phyloP scores from a whole-genome alignment of 2,329 filamentous ascomycete species.

The Diaporthe amygdali region DNA sequence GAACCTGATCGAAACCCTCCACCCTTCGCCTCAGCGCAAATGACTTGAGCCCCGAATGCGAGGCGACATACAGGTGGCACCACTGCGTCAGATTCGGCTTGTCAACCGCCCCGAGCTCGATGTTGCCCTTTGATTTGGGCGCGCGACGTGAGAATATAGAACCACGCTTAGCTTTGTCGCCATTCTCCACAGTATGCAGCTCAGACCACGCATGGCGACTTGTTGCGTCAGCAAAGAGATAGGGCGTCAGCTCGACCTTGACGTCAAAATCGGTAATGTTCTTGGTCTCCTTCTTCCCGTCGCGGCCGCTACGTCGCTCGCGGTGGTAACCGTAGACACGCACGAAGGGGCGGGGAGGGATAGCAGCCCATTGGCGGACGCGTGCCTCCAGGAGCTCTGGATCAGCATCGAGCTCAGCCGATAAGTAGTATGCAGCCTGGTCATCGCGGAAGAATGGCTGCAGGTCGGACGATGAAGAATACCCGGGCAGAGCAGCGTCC shows the following conservation, averaged over 20 bases:
- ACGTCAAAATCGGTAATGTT: slow-evolving; percentile 65
- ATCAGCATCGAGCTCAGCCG: slow-evolving; percentile 50
- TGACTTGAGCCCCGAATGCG: slow-evolving; percentile 60
- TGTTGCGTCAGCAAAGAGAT: slow-evolving; percentile 54
- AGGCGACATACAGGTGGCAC: slow-evolving; percentile 72
- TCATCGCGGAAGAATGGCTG: slow-evolving; percentile 20
- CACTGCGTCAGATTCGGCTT: slow-evolving; percentile 59
- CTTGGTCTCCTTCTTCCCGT: slow-evolving; percentile 51
- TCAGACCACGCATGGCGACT: slow-evolving; percentile 45
- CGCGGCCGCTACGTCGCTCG: slow-evolving; percentile 45
- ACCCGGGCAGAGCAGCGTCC: not conserved
- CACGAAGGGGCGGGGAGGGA: slow-evolving; percentile 59
- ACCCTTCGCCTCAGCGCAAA: slow-evolving; percentile 59
- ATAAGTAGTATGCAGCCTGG: slow-evolving; percentile 42
- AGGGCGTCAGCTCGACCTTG: slow-evolving; percentile 62
- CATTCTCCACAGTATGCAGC: slow-evolving; percentile 59
- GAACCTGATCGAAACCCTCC: slow-evolving; percentile 63
- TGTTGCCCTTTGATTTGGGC: slow-evolving; percentile 41
- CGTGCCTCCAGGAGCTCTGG: slow-evolving; percentile 48
- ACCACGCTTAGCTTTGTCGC: slow-evolving; percentile 69
- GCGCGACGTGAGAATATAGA: slow-evolving; percentile 60
- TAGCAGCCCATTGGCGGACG: slow-evolving; percentile 47
- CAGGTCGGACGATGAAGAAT: slow-evolving; percentile 25
- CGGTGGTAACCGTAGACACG: slow-evolving; percentile 59
- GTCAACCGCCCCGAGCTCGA: slow-evolving; percentile 46